Evolutionary conservation across 352 stramenopile genomes (phyloP).

Genomic region (Phytophthora gonapodyides): DNA sequence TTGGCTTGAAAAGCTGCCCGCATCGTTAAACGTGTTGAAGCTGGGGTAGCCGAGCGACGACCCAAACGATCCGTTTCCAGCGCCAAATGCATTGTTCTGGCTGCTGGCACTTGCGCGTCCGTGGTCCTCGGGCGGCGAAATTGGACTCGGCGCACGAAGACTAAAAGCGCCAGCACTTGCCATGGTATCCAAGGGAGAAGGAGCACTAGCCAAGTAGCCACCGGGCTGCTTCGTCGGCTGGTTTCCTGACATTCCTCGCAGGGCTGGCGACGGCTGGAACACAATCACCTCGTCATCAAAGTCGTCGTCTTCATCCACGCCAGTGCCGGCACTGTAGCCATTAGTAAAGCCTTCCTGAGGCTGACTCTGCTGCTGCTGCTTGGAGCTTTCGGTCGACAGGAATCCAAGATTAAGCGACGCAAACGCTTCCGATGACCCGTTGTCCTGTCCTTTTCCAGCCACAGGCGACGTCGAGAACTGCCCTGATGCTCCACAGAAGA

Average conservation of each 20-base stretch:
- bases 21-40: constrained; percentile 67
- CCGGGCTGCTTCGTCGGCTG: constrained; percentile 30
- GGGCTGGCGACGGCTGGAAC: constrained; percentile 63
- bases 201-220: constrained; percentile 9
- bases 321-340: constrained; percentile 6
- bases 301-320: constrained; percentile 64
- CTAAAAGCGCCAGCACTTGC: constrained; percentile 34
- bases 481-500: constrained; percentile 42
- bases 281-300: constrained; percentile 89
- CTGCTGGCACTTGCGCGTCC: constrained; percentile 16
- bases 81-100: constrained; percentile 41
- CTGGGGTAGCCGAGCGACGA: constrained; percentile 61
- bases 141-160: constrained; percentile 34
- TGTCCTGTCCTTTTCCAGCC: constrained; percentile 28
- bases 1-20: constrained; percentile 46
- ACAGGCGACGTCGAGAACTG: constrained; percentile 35
- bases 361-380: constrained; percentile 19
- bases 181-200: constrained; percentile 34
- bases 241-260: constrained; percentile 33
- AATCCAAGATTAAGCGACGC: constrained; percentile 40
- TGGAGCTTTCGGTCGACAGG: constrained; percentile 25
- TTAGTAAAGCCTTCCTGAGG: constrained; percentile 14
- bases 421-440: constrained; percentile 19
- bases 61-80: constrained; percentile 41
- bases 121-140: constrained; percentile 29